These are phyloP conservation scores for Termitomyces sp. DNA, from an alignment of 768 basidiomycete species.

Conservation along the genomic window DNA sequence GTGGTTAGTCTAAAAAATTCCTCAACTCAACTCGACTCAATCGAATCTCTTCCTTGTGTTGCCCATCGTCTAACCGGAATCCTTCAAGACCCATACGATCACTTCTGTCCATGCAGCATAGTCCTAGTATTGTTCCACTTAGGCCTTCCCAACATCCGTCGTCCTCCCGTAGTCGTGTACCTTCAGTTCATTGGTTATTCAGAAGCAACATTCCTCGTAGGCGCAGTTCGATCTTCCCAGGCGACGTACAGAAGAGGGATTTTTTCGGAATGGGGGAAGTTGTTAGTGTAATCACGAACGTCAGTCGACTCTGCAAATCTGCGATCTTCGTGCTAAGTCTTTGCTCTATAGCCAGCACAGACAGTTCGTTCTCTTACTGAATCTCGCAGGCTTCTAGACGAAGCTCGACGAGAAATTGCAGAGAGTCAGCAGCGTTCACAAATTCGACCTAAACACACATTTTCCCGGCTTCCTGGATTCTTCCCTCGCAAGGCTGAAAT, in stretches of 20 bases:
- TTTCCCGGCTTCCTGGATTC: conserved; percentile 72
- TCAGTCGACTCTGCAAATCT: conserved; percentile 26
- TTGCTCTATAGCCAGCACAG: conserved; percentile 56
- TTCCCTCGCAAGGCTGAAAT: conserved; percentile 64
- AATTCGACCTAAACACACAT: conserved; percentile 68
- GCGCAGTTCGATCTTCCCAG: conserved; percentile 52
- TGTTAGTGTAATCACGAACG: conserved; percentile 68
- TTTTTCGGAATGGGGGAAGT: conserved; percentile 82
- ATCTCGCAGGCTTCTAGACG: conserved; percentile 68
- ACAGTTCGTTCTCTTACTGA: conserved; percentile 78
- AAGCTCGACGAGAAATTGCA: conserved; percentile 68
- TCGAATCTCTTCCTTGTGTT: conserved; percentile 3
- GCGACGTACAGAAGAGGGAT: conserved; percentile 59
- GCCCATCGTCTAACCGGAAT: neutral
- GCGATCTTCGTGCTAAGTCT: neutral
- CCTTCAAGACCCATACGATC: neutral
- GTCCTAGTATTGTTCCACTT: conserved; percentile 17
- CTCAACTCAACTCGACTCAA: conserved; percentile 6
- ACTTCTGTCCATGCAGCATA: conserved; percentile 16
- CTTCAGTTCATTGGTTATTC: conserved; percentile 68
- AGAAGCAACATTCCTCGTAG: conserved; percentile 67
- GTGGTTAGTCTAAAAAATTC: conserved; percentile 11
- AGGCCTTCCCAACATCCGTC: conserved; percentile 18
- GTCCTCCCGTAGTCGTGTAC: conserved; percentile 18
- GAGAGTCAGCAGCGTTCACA: conserved; percentile 65